Evolutionary conservation across 306 rosid genomes (phyloP), one percentile per base, ranked within the genome.

Genomic region (Castanopsis chinensis): DNA sequence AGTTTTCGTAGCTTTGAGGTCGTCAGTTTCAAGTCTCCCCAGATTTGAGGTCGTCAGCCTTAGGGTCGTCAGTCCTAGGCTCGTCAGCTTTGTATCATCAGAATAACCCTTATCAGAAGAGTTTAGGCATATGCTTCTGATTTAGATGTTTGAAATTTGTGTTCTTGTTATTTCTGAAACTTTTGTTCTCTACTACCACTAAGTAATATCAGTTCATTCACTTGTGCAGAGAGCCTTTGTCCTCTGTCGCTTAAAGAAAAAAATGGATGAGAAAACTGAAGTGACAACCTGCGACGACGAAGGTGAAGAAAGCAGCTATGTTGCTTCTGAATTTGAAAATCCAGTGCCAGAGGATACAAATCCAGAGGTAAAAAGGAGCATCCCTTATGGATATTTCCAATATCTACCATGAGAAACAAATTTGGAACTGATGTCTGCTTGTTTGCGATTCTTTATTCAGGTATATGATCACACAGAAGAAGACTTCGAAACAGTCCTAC

Each of bases 201-300:
- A 30, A 69, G 69, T 12, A 74, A 68, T 49, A 21, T 25, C 77
- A 76, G 72, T 73, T 35, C 27, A 25, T 43, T 61, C 53, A 71
- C 63, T 77, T 75, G 41, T 83, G 79, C 78, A 90, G 98, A 74
- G 65, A 59, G 60, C 78, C 52, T 86, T 83, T 71, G 92, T 89
- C 67, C 23, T 94, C 35, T 80, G 90, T 73, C 86, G 84, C 27
- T 53, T 94, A 75, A 91, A 37, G 71, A 78, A 58, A 72, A 84
- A 75, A 23, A 8, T 69, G 20, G 86, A 78, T 64, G 72, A 45
- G 79, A 59, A 19, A 43, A 37, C 55, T 52, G 70, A 67, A 4
- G 76, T n/a, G 74, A 15, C 37, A 67, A 30, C 52, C 18, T 4
- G 5, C 18, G 74, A 64, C 18, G 74, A 64, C 69, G 88, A 82